Percentiles rank a stretch among this genome's conserved stretches.
Evolutionary conservation across 352 stramenopile species (phyloP).

Genomic region (Globisporangium echinulatum): DNA sequence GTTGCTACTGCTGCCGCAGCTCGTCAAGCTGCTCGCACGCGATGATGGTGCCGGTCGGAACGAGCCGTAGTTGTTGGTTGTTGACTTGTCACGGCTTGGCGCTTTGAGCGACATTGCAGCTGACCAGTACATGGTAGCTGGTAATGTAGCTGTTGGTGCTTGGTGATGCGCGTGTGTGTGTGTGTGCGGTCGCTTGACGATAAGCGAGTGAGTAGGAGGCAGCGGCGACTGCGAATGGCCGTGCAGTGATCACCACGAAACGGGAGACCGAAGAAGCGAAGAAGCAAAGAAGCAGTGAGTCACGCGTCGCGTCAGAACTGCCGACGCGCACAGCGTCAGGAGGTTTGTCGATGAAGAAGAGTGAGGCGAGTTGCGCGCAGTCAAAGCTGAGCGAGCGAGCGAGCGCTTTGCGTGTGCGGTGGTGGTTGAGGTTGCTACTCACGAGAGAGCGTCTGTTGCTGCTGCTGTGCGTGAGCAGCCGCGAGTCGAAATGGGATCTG

Average conservation of each 20-base stretch:
- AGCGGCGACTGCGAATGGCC: not conserved
- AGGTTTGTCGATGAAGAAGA: not conserved
- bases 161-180: not conserved
- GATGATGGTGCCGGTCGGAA: conserved; percentile 17
- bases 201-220: not conserved
- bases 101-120: conserved; percentile 60
- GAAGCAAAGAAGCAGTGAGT: no score
- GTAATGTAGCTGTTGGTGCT: conserved; percentile 3
- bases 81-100: conserved; percentile 16
- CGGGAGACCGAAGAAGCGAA: not conserved
- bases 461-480: not conserved
- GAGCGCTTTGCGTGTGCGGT: not conserved
- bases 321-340: conserved; percentile 10
- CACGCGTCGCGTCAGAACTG: conserved; percentile 6
- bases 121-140: conserved; percentile 61
- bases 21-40: conserved; percentile 13
- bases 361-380: no score
- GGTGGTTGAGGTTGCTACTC: no score
- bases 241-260: not conserved
- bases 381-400: not conserved
- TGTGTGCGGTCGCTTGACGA: not conserved
- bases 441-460: no score
- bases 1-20: conserved; percentile 16
- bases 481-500: conserved; percentile 4
- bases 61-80: conserved; percentile 44